Base-by-base conservation (phyloP, 2,329 filamentous ascomycete genomes). In the Hypoxylon sp. region DNA sequence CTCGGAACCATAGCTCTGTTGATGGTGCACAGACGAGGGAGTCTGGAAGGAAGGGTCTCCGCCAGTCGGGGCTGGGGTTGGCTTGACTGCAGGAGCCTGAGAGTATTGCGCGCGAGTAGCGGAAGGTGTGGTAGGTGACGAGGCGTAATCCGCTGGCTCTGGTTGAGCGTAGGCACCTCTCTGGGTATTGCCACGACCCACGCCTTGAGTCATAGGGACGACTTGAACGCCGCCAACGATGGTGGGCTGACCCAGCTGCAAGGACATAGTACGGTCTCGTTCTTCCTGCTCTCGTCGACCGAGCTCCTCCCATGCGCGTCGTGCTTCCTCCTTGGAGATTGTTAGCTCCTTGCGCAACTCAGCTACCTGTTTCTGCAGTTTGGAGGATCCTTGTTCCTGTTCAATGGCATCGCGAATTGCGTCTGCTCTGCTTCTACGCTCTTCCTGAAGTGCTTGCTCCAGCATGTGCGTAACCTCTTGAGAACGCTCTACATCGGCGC, bases 251-350 rank as follows among this genome's bases (percentile, higher is more conserved):
- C 95, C 95, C 66, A 91, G 91, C 72, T 95, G 89, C 22, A 99
- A 82, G n/a, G 92, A 93, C 26, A 88, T 84, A 1, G 92, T 95
- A 47, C 92, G 87, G 67, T 97, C 94, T 5, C 94, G 88, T 77
- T 97, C 94, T 78, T 96, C 92, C 74, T 97, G 93, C 77, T 98
- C 95, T 53, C 93, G 88, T 53, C 94, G 87, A 22, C 95, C 95
- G 1, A 99, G 87, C 78, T 98, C 95, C 79, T 99, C 95, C 95
- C 95, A 99, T 1, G 95, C 95, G 59, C 95, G 88, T 34, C 94
- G 89, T 7, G 95, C 94, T 78, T 99, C 95, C 71, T 97, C 94
- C 74, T 97, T 97, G 39, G 94, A 96, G 64, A 99, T 99, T 72
- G 91, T 87, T 39, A 98, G 83, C 78, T 99, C 95, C 67, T 95